Evolutionary conservation across 1,139 yeast species (phyloP).

Genomic region (Sugiyamaella paludigena): DNA sequence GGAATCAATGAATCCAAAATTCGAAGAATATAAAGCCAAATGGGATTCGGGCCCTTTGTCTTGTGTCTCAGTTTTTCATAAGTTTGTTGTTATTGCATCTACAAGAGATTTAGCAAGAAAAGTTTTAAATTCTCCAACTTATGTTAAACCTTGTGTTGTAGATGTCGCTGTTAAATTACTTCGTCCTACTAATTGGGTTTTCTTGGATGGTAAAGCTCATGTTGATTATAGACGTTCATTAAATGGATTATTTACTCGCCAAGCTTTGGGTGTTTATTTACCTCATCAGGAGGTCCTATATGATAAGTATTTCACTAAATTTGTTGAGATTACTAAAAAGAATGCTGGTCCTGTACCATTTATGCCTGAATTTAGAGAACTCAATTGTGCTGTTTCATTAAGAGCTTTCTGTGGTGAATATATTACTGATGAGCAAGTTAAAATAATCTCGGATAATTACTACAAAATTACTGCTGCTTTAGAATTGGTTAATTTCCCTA

Average conservation of each 20-base stretch:
- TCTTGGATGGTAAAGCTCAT: conserved; percentile 92
- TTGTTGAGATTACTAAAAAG: conserved; percentile 50
- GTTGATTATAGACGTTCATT: conserved; percentile 87
- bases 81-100: conserved; percentile 93
- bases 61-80: conserved; percentile 96
- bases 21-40: conserved; percentile 86
- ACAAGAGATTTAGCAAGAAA: conserved; percentile 88
- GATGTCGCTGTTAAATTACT: conserved; percentile 92
- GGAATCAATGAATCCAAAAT: conserved; percentile 94
- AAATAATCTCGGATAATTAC: conserved; percentile 85
- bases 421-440: conserved; percentile 85
- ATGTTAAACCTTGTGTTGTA: conserved; percentile 95
- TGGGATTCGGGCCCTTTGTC: conserved; percentile 94
- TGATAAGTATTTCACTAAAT: conserved; percentile 72
- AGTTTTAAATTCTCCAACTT: conserved; percentile 77
- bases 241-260: conserved; percentile 82
- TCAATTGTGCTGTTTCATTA: conserved; percentile 89
- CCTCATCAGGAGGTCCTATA: conserved; percentile 82
- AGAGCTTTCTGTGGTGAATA: conserved; percentile 95
- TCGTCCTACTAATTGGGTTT: conserved; percentile 97
- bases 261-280: conserved; percentile 78
- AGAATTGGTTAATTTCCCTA: conserved; percentile 96
- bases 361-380: conserved; percentile 93
- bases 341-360: conserved; percentile 64
- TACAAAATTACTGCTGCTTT: conserved; percentile 90